These are phyloP conservation scores for Candida palmyrensis DNA, from an alignment of 805 yeast species.

Conservation along the genomic window DNA sequence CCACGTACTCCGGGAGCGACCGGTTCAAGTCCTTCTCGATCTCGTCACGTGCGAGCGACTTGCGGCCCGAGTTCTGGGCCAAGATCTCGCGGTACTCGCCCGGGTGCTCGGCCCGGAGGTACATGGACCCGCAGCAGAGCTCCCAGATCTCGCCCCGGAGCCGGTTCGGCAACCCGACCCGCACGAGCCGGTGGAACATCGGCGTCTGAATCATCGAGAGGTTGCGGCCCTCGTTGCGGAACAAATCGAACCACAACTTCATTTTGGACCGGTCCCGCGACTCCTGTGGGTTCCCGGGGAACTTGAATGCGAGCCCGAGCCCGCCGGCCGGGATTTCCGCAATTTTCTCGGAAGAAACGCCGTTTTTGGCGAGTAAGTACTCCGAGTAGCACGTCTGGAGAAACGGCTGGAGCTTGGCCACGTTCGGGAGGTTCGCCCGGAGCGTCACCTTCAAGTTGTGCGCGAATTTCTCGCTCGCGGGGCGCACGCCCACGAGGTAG, in stretches of 20 bases:
- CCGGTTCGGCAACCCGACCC: constrained; percentile 93
- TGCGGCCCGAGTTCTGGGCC: constrained; percentile 54
- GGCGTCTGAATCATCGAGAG: constrained; percentile 69
- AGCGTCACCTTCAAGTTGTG: constrained; percentile 56
- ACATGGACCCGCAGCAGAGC: constrained; percentile 80
- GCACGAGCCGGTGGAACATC: constrained; percentile 72
- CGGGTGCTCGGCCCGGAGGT: constrained; percentile 56
- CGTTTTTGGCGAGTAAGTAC: constrained; percentile 61
- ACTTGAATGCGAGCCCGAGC: constrained; percentile 75
- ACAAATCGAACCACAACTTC: constrained; percentile 91
- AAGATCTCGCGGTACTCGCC: constrained; percentile 57
- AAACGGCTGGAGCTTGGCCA: constrained; percentile 59
- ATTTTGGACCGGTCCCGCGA: constrained; percentile 78
- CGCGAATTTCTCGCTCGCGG: constrained; percentile 79
- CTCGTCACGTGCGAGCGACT: constrained; percentile 87
- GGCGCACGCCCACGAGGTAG: constrained; percentile 73
- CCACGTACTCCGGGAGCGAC: constrained; percentile 93
- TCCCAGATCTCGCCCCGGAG: constrained; percentile 98
- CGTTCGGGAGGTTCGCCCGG: constrained; percentile 57
- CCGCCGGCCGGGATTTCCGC: constrained; percentile 73
- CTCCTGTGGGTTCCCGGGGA: constrained; percentile 83
- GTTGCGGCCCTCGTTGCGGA: constrained; percentile 79
- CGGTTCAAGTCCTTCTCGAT: constrained; percentile 94
- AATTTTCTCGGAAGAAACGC: constrained; percentile 36
- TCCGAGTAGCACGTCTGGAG: constrained; percentile 79